A percentile compares a stretch with the other conserved stretches of the same genome.
Evolutionary conservation across 208 protist genomes (phyloP).

Genomic region (Leishmania braziliensis): DNA sequence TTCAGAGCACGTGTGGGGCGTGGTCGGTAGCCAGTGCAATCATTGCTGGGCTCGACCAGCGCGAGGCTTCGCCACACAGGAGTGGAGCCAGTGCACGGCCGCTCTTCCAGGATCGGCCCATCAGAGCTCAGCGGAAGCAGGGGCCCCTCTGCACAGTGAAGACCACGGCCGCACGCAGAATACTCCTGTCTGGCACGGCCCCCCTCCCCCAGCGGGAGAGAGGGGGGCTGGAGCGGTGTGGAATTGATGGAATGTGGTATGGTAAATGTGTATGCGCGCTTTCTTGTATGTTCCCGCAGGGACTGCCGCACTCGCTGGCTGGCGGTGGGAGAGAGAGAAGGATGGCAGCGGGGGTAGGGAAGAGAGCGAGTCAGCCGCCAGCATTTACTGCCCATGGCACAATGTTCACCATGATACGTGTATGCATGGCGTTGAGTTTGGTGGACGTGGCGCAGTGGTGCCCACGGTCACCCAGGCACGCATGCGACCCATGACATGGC

Average conservation of each 20-base stretch:
- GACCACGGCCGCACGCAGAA: neutral
- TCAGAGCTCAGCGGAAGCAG: neutral
- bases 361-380: neutral
- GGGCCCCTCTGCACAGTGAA: neutral
- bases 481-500: neutral
- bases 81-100: neutral
- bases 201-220: neutral
- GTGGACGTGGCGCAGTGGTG: neutral
- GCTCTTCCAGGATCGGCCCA: neutral
- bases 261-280: neutral
- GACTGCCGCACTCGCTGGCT: neutral
- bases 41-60: neutral
- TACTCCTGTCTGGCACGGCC: neutral
- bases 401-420: neutral
- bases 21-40: neutral
- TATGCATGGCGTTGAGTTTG: no score
- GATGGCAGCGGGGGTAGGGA: neutral
- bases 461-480: no score
- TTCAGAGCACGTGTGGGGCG: neutral
- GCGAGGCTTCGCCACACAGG: neutral
- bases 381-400: neutral
- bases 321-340: neutral
- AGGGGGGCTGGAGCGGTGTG: neutral
- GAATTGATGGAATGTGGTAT: neutral
- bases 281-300: neutral